phyloP scores from a whole-genome alignment of 75 land plant species.

The Pinus taeda region DNA sequence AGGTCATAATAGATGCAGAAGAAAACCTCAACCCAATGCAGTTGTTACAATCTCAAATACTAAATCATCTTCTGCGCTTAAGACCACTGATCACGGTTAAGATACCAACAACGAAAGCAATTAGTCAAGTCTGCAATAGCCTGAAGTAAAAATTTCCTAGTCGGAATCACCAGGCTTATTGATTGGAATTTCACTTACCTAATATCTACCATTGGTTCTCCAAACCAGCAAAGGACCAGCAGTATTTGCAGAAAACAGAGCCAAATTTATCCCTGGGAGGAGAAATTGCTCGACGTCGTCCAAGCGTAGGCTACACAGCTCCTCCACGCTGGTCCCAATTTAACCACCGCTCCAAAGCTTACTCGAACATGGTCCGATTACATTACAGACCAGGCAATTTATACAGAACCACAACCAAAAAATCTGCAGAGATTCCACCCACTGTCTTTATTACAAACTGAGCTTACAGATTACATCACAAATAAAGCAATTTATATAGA shows the following conservation, averaged over 20 bases:
- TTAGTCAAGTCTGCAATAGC: constrained; percentile 1
- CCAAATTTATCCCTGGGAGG: background rate
- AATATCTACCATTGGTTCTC: background rate
- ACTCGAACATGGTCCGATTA: too few species aligned
- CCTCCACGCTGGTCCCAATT: too few species aligned
- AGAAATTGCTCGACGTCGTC: too few species aligned
- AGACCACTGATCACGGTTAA: background rate
- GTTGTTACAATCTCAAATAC: background rate
- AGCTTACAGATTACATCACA: too few species aligned
- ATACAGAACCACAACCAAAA: too few species aligned
- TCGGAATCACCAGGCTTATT: background rate
- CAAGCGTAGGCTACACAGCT: too few species aligned
- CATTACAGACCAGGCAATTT: too few species aligned
- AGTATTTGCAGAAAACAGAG: background rate
- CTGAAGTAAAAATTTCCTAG: background rate
- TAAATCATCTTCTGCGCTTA: background rate
- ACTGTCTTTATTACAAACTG: too few species aligned
- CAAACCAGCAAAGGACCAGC: background rate
- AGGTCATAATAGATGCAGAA: constrained; percentile 42
- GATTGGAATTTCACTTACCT: background rate
- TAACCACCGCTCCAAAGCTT: too few species aligned
- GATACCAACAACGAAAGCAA: constrained; percentile 7
- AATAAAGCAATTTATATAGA: too few species aligned
- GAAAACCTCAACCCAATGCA: constrained; percentile 38
- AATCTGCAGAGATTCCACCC: too few species aligned